Conservation (phyloP, 768 basidiomycete genomes). For the Hemileccinum rubropunctum region DNA sequence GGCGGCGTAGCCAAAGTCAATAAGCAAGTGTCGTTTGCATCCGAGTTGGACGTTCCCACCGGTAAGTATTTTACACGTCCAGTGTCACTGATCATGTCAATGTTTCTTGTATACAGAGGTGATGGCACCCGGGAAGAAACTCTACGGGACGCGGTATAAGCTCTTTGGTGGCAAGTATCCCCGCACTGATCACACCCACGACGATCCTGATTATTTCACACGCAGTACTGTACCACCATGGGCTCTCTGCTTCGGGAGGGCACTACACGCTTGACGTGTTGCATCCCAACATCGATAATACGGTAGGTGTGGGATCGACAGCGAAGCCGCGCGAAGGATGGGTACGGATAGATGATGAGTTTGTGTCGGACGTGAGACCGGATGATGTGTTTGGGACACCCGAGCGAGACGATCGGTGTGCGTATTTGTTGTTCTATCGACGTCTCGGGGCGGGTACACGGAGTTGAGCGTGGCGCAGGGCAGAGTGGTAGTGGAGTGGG, state of each 20-base stretch:
- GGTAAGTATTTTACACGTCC: conserved; percentile 37
- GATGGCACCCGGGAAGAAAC: conserved; percentile 51
- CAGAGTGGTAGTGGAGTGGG: too few species aligned
- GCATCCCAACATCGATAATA: conserved; percentile 61
- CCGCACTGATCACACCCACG: too few species aligned
- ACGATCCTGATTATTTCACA: background rate
- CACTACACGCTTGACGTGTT: conserved; percentile 94
- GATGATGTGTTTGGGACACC: conserved; percentile 67
- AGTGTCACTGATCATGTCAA: rapidly evolving
- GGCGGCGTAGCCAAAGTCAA: conserved; percentile 82
- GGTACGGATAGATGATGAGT: conserved; percentile 93
- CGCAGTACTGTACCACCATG: conserved; percentile 90
- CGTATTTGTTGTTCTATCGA: conserved; percentile 86
- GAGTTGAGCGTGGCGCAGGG: conserved; percentile 7
- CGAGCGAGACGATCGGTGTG: conserved; percentile 63
- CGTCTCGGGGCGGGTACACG: conserved; percentile 39
- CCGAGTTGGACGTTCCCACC: conserved; percentile 72
- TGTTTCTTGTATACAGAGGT: conserved; percentile 42
- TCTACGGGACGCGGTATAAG: conserved; percentile 60
- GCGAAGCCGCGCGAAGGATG: conserved; percentile 59
- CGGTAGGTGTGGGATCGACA: conserved; percentile 9
- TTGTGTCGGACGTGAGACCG: conserved; percentile 65
- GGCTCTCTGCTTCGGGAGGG: conserved; percentile 83
- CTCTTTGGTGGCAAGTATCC: conserved; percentile 70
- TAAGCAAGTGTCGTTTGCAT: conserved; percentile 76